A percentile compares a stretch with the other conserved stretches of the same genome.
phyloP scores from a whole-genome alignment of 75 land plant species.

The Chamaecyparis obtusa region DNA sequence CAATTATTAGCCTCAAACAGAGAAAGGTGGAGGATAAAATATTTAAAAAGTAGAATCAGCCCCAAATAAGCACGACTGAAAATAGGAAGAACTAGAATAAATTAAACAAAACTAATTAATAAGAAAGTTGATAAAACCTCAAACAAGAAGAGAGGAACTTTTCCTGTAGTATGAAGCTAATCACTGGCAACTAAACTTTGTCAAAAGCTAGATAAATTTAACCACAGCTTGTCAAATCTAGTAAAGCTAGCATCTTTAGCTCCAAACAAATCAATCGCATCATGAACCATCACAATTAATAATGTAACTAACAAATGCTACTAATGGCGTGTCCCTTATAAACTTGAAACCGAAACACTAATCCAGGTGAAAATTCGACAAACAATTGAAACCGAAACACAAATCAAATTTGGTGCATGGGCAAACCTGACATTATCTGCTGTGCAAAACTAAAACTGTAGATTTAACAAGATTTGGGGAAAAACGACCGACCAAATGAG shows the following conservation, averaged over 20 bases:
- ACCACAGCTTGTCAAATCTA: neutral
- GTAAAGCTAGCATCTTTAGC: neutral
- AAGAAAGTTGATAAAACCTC: neutral
- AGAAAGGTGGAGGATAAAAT: neutral
- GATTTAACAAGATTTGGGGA: neutral
- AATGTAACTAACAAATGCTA: neutral
- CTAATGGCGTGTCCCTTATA: neutral
- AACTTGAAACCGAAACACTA: neutral
- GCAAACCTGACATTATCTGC: neutral
- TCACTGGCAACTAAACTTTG: neutral
- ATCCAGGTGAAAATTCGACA: too few relatives aligned
- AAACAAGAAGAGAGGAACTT: neutral
- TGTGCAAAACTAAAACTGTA: neutral
- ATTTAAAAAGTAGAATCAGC: neutral
- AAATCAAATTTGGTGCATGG: neutral
- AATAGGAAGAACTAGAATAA: neutral
- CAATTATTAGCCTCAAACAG: neutral
- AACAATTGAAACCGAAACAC: neutral
- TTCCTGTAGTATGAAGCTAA: neutral
- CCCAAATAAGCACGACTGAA: neutral
- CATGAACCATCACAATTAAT: neutral
- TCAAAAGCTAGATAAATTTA: neutral
- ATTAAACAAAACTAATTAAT: neutral
- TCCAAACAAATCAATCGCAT: neutral
- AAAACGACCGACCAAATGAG: neutral